Evolutionary conservation across 2,329 filamentous ascomycete genomes (phyloP), one percentile per base, ranked within the genome.

Genomic region (Colletotrichum orbiculare): DNA sequence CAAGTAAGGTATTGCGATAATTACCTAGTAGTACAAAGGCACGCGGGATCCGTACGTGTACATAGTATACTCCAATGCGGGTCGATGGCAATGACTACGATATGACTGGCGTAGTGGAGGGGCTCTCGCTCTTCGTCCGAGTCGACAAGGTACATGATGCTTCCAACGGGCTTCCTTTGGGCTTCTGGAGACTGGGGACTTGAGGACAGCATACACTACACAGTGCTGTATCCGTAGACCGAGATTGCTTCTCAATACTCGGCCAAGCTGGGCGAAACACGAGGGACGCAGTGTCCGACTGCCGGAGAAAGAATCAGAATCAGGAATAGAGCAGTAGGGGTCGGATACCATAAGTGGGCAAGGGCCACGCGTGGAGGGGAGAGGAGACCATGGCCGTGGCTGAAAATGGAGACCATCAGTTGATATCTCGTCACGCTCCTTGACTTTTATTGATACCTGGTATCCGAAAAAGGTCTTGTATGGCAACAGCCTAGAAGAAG

Each of bases 221-320:
- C 17, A 17, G 17, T 17, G 17, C 17, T 17, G 17, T 17, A 17
- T 17, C 17, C 17, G 17, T 17, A 17, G 58, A 17, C 43, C 62
- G 62, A 65, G 45, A 62, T 65, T 65, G 58, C 58, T 52, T 53
- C 46, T n/a, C 15, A 37, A 47, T 35, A 56, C 35, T 15, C 46
- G 41, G 62, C 48, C 50, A 52, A 46, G 47, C 52, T 53, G 58
- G 62, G 58, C 62, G 52, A 62, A 62, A 65, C 62, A 62, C 58
- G 58, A 65, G 52, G 41, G 37, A 54, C 13, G 52, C 35, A 25
- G 42, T 52, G 52, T 53, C 58, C 52, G 62, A 65, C 62, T 65
- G 58, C 62, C 62, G 62, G 62, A 65, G 58, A 17, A 48, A 42
- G 52, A 37, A 53, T 54, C 62, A 65, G 53, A 56, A 65, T 65